A percentile compares a stretch with the other conserved stretches of the same genome.
These are phyloP conservation scores for Neopestalotiopsis rosae DNA, from an alignment of 2,329 filamentous ascomycete species.

Conservation along the genomic window DNA sequence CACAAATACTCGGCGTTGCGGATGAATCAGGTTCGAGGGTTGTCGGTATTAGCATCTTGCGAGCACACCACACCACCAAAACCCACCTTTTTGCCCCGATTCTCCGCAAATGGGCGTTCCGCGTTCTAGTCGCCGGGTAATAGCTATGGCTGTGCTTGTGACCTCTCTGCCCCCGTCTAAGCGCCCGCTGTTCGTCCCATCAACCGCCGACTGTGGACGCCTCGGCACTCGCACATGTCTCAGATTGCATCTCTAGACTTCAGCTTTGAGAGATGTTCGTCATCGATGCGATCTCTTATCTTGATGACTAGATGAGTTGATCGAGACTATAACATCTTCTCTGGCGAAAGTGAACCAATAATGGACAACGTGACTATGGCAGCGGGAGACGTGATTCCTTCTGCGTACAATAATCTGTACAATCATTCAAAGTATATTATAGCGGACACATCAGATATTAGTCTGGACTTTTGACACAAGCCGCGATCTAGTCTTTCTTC, in stretches of 20 bases:
- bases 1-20: no score
- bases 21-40: background rate
- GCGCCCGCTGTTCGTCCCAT: background rate
- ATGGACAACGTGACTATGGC: background rate
- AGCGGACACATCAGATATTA: no score
- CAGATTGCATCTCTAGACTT: background rate
- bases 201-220: constrained; percentile 2
- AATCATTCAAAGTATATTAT: background rate
- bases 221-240: background rate
- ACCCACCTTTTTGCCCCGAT: background rate
- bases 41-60: background rate
- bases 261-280: background rate
- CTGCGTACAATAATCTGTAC: background rate
- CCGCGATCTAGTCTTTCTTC: constrained; percentile 37
- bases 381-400: background rate
- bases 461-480: background rate
- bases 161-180: background rate
- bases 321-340: background rate
- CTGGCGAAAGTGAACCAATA: background rate
- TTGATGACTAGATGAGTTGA: background rate
- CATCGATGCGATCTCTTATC: background rate
- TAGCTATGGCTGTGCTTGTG: background rate
- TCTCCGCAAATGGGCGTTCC: constrained; percentile 2
- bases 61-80: background rate
- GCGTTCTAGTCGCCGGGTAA: background rate